Base-by-base conservation (phyloP, 345 rosid species). In the Citrus trifoliata region DNA sequence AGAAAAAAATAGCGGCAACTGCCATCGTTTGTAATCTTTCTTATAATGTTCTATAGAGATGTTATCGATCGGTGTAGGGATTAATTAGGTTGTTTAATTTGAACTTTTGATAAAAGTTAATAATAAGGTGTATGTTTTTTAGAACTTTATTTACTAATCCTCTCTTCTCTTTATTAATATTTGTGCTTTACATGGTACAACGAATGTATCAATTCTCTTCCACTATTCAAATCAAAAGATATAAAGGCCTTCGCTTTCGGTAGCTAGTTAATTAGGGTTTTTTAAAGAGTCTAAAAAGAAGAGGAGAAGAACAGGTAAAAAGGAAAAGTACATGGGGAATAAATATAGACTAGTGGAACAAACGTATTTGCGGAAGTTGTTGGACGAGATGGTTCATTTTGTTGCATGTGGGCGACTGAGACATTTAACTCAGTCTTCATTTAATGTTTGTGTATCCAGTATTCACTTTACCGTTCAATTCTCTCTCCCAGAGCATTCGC, bases 361-460 rank as follows among this genome's bases (percentile, higher is more conserved):
- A 79, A 74, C 74, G 82, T 71, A 53, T 24, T 38, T 71, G 81
- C 48, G 13, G 60, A 78, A 82, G 83, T 75, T 61, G 79, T 69
- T 78, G 70, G 81, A 82, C 82, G 67, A 76, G 80, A 76, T 67
- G 77, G 80, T 55, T 82, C 33, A 75, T 82, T 79, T 60, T 76
- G 78, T 80, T 75, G 84, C 84, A 86, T 84, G 85, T 74, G 86
- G 80, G 68, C n/a, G 80, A 78, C 84, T 73, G 84, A 73, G 84
- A 73, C 82, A 73, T 63, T 35, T 28, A 30, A 60, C 71, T 55
- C 38, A 14, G 61, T 32, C 78, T 62, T 71, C 75, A 66, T 16
- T 32, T 32, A 64, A 64, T 19, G 40, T 7, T 53, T 10, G 58
- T 64, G 59, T 28, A 60, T 59, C 80, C 18, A 13, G 51, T 46